Evolutionary conservation across 1,139 yeast genomes (phyloP), one percentile per base, ranked within the genome.

Genomic region (Debaryomyces coudertii): DNA sequence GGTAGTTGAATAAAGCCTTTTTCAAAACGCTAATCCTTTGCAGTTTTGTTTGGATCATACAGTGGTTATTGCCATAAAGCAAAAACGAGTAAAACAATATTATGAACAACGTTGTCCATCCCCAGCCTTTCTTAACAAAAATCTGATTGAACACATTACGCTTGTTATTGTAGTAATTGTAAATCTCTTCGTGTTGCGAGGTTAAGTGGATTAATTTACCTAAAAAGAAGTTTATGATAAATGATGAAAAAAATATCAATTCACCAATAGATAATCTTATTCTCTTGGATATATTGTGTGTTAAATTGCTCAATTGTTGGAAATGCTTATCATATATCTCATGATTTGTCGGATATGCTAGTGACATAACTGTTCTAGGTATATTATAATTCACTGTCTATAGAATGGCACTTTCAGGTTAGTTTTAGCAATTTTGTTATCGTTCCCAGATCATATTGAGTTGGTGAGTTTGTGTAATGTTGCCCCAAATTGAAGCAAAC

Each of bases 91-190:
- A 73, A 50, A 72, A 74, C 5, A 55, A 44, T 1, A 58, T 47
- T 6, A 74, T 53, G 14, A 55, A 61, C 2, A 68, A 18, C 0
- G 90, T 77, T 1, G 97, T 90, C 98, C 98, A 93, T 12, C 82
- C 76, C 99, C 99, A 93, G 2, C 97, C 98, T 35, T 76, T 76
- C 59, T 93, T 93, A 36, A 92, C 97, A 62, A 93, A 87, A 4
- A 77, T 44, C 28, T 77, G 77, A 63, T 93, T 93, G 51, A 92
- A 62, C 15, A 90, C 39, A 62, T 87, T 87, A 36, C 76, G 66
- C 61, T 85, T 86, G 49, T 79, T 68, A 47, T 85, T 80, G 63
- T 83, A 87, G 60, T 80, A 81, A 57, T 78, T 80, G 62, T 71
- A 65, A 9, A 73, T 71, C 43, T 73, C 76, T 45, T 67, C 74